Evolutionary conservation across 2,329 filamentous ascomycete genomes (phyloP).

Genomic region (Penicillium sp.): DNA sequence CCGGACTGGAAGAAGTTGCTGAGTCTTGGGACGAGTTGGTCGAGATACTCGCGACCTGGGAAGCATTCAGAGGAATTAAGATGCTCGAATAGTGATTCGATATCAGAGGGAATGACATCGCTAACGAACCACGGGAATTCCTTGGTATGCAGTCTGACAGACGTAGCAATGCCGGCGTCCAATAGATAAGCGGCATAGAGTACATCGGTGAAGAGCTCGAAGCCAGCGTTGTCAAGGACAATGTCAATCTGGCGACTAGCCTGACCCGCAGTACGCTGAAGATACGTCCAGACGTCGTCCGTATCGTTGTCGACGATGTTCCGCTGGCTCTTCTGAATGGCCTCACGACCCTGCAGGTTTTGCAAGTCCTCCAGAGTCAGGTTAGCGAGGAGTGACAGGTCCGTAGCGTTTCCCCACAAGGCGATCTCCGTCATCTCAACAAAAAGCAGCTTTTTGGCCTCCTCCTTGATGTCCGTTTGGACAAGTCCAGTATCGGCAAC

Average conservation of each 20-base stretch:
- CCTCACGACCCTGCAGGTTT: slow-evolving; percentile 17
- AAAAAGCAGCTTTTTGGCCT: slow-evolving; percentile 27
- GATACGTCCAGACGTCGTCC: slow-evolving; percentile 9
- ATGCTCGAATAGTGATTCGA: slow-evolving; percentile 13
- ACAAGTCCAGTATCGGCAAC: background rate
- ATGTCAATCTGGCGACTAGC: slow-evolving; percentile 11
- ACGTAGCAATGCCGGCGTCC: slow-evolving; percentile 8
- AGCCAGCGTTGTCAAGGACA: slow-evolving; percentile 21
- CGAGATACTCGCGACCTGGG: slow-evolving; percentile 6
- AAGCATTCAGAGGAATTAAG: slow-evolving; percentile 11
- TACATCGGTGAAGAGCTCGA: slow-evolving; percentile 20
- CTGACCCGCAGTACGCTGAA: slow-evolving; percentile 5
- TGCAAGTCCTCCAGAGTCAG: slow-evolving; percentile 25
- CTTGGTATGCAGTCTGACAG: slow-evolving; percentile 19
- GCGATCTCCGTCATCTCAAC: slow-evolving; percentile 32
- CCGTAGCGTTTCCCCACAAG: slow-evolving; percentile 35
- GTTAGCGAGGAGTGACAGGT: slow-evolving; percentile 27
- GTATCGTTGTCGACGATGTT: slow-evolving; percentile 19
- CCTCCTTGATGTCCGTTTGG: slow-evolving; percentile 8
- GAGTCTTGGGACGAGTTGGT: slow-evolving; percentile 8
- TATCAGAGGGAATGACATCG: slow-evolving; percentile 15
- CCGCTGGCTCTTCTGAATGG: slow-evolving; percentile 10
- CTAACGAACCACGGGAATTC: slow-evolving; percentile 22
- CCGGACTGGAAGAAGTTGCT: slow-evolving; percentile 7
- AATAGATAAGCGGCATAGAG: slow-evolving; percentile 18